These are phyloP conservation scores for Nevesoporus exiguus DNA, from an alignment of 768 basidiomycete genomes.

Conservation along the genomic window DNA sequence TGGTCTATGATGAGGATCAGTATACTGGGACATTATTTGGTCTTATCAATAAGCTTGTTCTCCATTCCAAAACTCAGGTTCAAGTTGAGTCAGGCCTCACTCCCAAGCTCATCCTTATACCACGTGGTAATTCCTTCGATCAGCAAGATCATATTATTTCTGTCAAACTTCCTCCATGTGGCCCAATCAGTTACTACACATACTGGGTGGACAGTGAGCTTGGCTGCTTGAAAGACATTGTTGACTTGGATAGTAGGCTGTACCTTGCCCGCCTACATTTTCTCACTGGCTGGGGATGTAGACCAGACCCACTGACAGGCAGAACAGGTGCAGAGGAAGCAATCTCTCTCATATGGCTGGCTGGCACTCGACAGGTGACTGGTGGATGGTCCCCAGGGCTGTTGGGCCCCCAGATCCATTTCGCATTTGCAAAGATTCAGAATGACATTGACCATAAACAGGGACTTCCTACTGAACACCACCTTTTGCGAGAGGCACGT, in stretches of 20 bases:
- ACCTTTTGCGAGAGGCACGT: background rate
- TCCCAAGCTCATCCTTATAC: background rate
- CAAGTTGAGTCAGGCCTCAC: background rate
- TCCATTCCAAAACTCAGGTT: background rate
- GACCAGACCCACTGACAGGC: background rate
- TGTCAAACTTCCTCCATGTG: too few relatives aligned
- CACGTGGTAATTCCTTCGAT: too few relatives aligned
- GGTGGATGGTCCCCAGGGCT: background rate
- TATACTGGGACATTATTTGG: background rate
- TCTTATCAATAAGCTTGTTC: background rate
- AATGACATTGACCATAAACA: background rate
- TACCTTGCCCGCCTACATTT: background rate
- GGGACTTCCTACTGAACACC: background rate
- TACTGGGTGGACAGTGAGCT: background rate
- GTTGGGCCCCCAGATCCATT: background rate
- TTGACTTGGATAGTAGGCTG: too few relatives aligned
- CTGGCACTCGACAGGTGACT: background rate
- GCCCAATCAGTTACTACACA: too few relatives aligned
- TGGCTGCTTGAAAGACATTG: background rate
- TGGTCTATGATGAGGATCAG: conserved; percentile 1
- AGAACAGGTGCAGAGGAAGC: background rate
- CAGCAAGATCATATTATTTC: too few relatives aligned
- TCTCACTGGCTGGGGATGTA: background rate
- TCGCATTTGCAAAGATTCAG: background rate
- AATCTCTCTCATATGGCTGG: background rate